Base-by-base conservation (phyloP, 176 grass and related monocot genomes). In the Calamus simplicifolius region DNA sequence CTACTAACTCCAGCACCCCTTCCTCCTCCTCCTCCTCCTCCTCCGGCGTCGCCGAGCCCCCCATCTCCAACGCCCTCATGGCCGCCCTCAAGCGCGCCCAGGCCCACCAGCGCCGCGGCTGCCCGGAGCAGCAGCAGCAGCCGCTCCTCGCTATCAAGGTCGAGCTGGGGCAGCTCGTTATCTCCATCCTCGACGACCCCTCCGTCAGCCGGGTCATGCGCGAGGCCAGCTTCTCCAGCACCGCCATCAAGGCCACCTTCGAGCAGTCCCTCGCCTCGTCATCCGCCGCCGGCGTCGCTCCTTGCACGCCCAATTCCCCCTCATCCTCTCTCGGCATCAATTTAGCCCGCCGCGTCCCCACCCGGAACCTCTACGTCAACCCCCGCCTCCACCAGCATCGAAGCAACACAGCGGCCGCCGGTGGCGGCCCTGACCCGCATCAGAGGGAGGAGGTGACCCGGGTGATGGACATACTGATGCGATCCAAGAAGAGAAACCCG, bases 171-270 rank as follows among this genome's bases (percentile, higher is more conserved):
- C 90, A 95, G 59, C 67, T 95, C 27, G 67, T 95, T 25, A 80
- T 95, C 51, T 95, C 85, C 68, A 89, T 89, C 53, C 83, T 95
- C 59, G 90, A 95, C 1, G 90, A 95, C 70, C 90, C 90, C 3
- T 95, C 90, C 52, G 85, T 95, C 51, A 89, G 85, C 56, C 79
- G 90, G 80, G 90, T 95, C 74, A 89, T 95, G 90, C 86, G 90
- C 30, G 90, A 95, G 85, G 90, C 90, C 5, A 86, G 82, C 25
- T 86, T 95, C 77, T 86, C 83, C 13, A 86, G 86, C 25, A 51
- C 90, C 3, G 74, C 82, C 14, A 82, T 95, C 16, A 95, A 95
- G 73, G 51, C 86, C 59, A 77, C 70, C 56, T 68, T 95, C 65
- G 86, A 95, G 63, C 82, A 84, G 66, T 82, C 79, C 14, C 78